These are phyloP conservation scores for Fusarium sp. DNA, from an alignment of 2,329 filamentous ascomycete genomes.

Conservation along the genomic window DNA sequence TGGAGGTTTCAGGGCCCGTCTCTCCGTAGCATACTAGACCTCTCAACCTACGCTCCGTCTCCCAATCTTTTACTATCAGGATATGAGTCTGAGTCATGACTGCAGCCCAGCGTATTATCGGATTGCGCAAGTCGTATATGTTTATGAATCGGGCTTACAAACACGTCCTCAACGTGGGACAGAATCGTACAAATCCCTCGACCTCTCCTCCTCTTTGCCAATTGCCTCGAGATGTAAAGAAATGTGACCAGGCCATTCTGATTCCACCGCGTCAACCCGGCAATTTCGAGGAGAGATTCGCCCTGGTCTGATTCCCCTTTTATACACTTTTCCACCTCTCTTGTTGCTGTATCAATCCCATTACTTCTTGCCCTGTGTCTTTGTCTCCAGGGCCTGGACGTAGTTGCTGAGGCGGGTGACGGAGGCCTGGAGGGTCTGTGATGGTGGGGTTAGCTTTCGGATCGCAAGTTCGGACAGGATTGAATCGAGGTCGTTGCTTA, in stretches of 20 bases:
- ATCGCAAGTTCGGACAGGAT: neutral
- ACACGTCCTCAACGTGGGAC: slow-evolving; percentile 21
- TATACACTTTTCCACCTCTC: slow-evolving; percentile 31
- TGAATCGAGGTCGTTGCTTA: neutral
- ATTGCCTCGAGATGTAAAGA: slow-evolving; percentile 14
- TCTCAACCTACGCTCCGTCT: neutral
- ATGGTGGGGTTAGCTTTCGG: slow-evolving; percentile 6
- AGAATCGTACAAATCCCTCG: slow-evolving; percentile 25
- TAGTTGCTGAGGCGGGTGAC: slow-evolving; percentile 89
- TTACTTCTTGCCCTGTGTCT: slow-evolving; percentile 80
- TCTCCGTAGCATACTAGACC: neutral
- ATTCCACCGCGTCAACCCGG: slow-evolving; percentile 20
- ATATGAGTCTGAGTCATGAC: neutral
- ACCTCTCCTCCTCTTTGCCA: slow-evolving; percentile 6
- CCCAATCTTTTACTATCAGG: neutral
- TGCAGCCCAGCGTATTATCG: neutral
- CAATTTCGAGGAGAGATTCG: slow-evolving; percentile 7
- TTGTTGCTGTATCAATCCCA: slow-evolving; percentile 47
- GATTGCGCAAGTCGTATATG: neutral
- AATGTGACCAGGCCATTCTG: slow-evolving; percentile 15
- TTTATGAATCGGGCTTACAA: slow-evolving; percentile 20
- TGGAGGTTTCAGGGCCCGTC: neutral
- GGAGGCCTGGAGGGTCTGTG: slow-evolving; percentile 84
- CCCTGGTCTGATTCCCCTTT: slow-evolving; percentile 19
- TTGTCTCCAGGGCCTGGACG: slow-evolving; percentile 84